Conservation (phyloP, 177 flowering plant species). For the Vitis hybrid region DNA sequence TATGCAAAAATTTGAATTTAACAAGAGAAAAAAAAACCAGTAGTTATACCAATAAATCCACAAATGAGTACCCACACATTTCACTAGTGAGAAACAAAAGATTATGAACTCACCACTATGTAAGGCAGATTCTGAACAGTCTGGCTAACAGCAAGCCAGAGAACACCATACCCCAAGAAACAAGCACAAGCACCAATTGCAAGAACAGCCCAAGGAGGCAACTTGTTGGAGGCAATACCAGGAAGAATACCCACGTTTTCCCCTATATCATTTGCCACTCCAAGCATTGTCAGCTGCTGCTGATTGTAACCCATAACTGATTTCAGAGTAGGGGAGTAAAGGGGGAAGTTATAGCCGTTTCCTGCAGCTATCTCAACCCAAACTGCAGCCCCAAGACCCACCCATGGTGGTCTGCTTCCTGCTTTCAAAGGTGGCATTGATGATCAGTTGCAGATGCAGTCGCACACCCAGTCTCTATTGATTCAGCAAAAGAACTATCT, state of each 20-base stretch:
- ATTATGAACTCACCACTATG: conserved; percentile 22
- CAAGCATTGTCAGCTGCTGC: conserved; percentile 55
- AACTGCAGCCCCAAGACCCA: conserved; percentile 54
- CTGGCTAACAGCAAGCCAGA: conserved; percentile 65
- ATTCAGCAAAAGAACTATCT: too few relatives aligned
- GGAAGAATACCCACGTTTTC: conserved; percentile 34
- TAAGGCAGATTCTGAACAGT: conserved; percentile 53
- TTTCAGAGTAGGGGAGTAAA: conserved; percentile 46
- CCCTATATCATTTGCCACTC: conserved; percentile 62
- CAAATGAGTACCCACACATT: too few relatives aligned
- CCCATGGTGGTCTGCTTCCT: conserved; percentile 65
- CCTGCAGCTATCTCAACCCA: conserved; percentile 56
- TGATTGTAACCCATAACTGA: conserved; percentile 49
- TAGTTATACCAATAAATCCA: too few relatives aligned
- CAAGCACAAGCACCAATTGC: conserved; percentile 45
- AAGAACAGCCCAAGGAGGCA: conserved; percentile 71
- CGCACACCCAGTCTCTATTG: too few relatives aligned
- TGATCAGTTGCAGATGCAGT: too few relatives aligned
- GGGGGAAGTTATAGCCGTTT: conserved; percentile 45
- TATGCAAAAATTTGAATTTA: too few relatives aligned
- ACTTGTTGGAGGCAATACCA: conserved; percentile 54
- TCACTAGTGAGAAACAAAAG: too few relatives aligned
- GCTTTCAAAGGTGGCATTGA: conserved; percentile 32
- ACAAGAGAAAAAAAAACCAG: too few relatives aligned
- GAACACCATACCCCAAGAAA: conserved; percentile 73